Conservation (phyloP, 805 yeast genomes). For the Wickerhamiella azyma region DNA sequence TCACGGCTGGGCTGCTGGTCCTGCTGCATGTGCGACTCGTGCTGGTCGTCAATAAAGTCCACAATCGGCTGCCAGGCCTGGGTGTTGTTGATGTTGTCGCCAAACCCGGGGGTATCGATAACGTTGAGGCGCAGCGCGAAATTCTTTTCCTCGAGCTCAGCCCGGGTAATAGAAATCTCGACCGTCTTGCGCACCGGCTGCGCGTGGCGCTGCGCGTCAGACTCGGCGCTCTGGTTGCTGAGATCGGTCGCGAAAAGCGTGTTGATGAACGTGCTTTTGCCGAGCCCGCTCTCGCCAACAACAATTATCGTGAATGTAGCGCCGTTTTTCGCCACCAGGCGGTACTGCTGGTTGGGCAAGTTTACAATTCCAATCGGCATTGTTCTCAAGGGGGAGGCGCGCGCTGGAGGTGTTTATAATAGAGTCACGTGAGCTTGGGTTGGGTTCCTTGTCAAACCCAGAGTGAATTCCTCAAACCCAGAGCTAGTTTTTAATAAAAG, state of each 20-base stretch:
- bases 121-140: conserved; percentile 74
- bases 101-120: conserved; percentile 88
- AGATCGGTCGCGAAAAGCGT: conserved; percentile 50
- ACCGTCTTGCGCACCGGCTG: conserved; percentile 34
- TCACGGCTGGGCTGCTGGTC: conserved; percentile 59
- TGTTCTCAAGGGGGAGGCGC: background rate
- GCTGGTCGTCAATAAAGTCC: conserved; percentile 69
- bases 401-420: conserved; percentile 7
- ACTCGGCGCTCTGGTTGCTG: conserved; percentile 31
- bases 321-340: conserved; percentile 35
- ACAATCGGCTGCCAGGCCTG: conserved; percentile 56
- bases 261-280: conserved; percentile 52
- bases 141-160: conserved; percentile 85
- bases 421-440: conserved; percentile 1
- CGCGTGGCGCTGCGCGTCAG: conserved; percentile 24
- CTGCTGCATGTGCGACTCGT: conserved; percentile 52
- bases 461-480: background rate
- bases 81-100: conserved; percentile 52
- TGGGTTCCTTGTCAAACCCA: background rate
- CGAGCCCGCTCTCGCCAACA: conserved; percentile 77
- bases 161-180: conserved; percentile 43
- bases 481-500: background rate
- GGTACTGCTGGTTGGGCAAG: conserved; percentile 25
- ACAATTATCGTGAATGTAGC: conserved; percentile 69
- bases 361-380: conserved; percentile 21